phyloP scores from a whole-genome alignment of 805 yeast genomes.

The Lipomyces lipofer region DNA sequence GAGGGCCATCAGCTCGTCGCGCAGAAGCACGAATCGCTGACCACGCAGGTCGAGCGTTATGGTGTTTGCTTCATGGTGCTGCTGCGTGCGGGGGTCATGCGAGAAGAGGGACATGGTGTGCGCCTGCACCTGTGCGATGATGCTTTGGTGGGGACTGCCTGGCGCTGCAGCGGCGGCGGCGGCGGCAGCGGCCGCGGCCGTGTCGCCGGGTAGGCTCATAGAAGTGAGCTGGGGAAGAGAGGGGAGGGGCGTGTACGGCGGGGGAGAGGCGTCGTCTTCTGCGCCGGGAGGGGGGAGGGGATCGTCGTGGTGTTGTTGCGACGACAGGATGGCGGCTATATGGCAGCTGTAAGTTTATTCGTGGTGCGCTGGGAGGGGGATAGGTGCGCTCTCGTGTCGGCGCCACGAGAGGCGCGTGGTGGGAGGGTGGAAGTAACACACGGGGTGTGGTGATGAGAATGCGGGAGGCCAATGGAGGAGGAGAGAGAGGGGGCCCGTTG shows the following conservation, averaged over 20 bases:
- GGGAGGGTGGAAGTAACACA: too few species aligned
- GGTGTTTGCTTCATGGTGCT: background rate
- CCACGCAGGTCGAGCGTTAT: slow-evolving; percentile 78
- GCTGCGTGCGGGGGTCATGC: slow-evolving; percentile 12
- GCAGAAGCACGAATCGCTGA: slow-evolving; percentile 65
- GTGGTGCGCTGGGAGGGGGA: too few species aligned
- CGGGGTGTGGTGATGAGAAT: too few species aligned
- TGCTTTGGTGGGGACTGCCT: slow-evolving; percentile 4
- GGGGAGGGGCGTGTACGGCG: slow-evolving; percentile 24
- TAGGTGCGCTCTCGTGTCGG: too few species aligned
- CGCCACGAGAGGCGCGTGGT: too few species aligned
- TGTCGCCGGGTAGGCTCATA: too few species aligned
- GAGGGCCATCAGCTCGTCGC: slow-evolving; percentile 85
- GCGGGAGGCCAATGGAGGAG: too few species aligned
- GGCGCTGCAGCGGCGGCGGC: slow-evolving; percentile 17
- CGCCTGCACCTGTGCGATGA: slow-evolving; percentile 15
- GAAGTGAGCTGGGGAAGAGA: slow-evolving; percentile 16
- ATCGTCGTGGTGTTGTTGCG: too few species aligned
- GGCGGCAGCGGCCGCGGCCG: slow-evolving; percentile 9
- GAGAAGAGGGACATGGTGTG: slow-evolving; percentile 9
- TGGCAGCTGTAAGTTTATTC: too few species aligned
- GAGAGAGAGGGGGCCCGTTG: too few species aligned
- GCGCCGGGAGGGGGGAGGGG: slow-evolving; percentile 9
- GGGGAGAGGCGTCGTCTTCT: slow-evolving; percentile 24
- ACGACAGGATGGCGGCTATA: too few species aligned